phyloP scores from a whole-genome alignment of 164 flowering plant genomes.

The Aristolochia californica region DNA sequence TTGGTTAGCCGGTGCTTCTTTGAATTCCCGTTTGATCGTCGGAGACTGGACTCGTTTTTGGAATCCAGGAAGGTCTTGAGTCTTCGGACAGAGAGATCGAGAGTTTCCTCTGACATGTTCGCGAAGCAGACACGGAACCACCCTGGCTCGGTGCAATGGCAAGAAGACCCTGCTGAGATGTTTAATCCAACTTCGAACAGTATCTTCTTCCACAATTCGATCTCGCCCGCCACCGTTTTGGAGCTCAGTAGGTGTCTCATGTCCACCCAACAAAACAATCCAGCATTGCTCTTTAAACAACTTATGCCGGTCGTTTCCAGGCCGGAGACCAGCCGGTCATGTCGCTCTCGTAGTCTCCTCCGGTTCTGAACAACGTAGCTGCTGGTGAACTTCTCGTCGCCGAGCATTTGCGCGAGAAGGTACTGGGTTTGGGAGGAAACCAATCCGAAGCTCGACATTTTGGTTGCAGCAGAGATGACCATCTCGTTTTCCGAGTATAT shows the following conservation, averaged over 20 bases:
- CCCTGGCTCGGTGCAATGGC: conserved; percentile 87
- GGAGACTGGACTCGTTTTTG: neutral
- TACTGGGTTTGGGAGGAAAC: conserved; percentile 33
- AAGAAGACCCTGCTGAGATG: conserved; percentile 80
- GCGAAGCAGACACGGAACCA: conserved; percentile 95
- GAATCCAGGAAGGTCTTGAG: conserved; percentile 34
- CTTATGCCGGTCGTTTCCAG: conserved; percentile 14
- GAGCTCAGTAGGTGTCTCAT: conserved; percentile 54
- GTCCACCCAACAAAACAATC: conserved; percentile 86
- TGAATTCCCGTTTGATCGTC: neutral
- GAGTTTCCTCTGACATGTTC: conserved; percentile 58
- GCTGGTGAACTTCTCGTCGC: conserved; percentile 19
- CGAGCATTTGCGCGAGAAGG: conserved; percentile 22
- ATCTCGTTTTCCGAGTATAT: conserved; percentile 22
- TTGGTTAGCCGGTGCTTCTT: conserved; percentile 26
- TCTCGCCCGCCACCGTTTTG: conserved; percentile 53
- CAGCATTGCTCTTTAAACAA: conserved; percentile 40
- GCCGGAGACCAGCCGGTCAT: conserved; percentile 21
- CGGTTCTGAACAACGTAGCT: conserved; percentile 16
- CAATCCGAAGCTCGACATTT: conserved; percentile 42
- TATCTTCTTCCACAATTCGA: conserved; percentile 72
- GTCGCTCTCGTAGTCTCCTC: conserved; percentile 16
- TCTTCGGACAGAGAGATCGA: conserved; percentile 45
- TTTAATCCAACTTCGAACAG: conserved; percentile 57
- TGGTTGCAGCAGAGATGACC: conserved; percentile 29